Conservation (phyloP, 176 grass and related monocot species). For the Bolboschoenus planiculmis region DNA sequence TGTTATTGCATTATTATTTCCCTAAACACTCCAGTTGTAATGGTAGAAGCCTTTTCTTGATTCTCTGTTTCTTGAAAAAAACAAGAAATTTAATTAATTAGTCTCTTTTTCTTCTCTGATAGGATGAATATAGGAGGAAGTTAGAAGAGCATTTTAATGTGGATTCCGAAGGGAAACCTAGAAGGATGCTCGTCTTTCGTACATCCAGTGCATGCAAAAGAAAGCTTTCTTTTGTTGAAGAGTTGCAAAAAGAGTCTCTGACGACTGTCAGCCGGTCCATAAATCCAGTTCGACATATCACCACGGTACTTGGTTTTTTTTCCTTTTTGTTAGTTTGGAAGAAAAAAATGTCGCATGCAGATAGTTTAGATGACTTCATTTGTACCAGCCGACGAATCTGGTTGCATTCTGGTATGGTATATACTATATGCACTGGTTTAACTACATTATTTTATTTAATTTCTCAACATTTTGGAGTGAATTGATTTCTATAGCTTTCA, state of each 20-base stretch:
- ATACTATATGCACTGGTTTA: neutral
- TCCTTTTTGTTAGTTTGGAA: neutral
- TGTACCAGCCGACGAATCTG: neutral
- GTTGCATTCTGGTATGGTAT: neutral
- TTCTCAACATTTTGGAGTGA: neutral
- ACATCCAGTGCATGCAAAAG: conserved; percentile 8
- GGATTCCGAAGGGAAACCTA: conserved; percentile 32
- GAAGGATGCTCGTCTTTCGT: conserved; percentile 27
- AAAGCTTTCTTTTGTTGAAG: conserved; percentile 17
- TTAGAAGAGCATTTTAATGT: conserved; percentile 22
- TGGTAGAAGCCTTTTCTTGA: neutral
- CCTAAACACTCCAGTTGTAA: neutral
- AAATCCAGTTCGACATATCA: conserved; percentile 18
- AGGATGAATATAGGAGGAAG: conserved; percentile 41
- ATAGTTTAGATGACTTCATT: neutral
- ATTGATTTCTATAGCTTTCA: neutral
- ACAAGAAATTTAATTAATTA: no score
- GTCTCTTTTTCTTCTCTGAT: neutral
- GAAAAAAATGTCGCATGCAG: neutral
- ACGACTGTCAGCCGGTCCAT: neutral
- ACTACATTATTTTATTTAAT: neutral
- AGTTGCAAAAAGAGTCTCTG: conserved; percentile 15
- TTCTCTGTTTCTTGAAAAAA: neutral
- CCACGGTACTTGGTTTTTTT: conserved; percentile 4
- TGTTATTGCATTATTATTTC: neutral